Base-by-base conservation (phyloP, 768 basidiomycete species). In the Glaciozyma antarctica region DNA sequence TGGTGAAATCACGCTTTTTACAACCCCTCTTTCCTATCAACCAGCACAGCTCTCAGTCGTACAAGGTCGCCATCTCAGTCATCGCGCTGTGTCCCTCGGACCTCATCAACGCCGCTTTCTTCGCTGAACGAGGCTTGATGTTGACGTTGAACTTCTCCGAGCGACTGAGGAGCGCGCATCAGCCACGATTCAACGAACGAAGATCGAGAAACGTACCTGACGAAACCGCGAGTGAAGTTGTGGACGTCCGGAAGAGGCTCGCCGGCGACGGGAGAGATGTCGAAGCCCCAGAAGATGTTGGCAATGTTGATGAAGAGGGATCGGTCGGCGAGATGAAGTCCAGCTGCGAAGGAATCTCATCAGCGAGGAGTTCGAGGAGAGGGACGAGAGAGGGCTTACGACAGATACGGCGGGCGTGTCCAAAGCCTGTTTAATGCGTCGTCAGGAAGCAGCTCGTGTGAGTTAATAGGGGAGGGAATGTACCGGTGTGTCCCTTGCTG, bases 221-320 rank as follows among this genome's bases (percentile, higher is more conserved):
- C 55, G 38, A 56, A 56, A 3, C 55, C 55, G 3, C 22, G 34
- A 5, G 55, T n/a, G 21, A 34, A 56, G 38, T 56, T 56, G 55
- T n/a, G 21, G 3, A 41, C 22, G 22, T 56, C 55, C 10, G 55
- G 55, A n/a, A 22, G 55, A 12, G 55, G 38, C 38, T 56, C 55
- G 17, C 38, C 38, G 16, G 30, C 10, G 4, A 38, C 38, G 38
- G 55, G 34, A n/a, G 34, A 38, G 53, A 69, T 53, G 43, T 57
- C 44, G 58, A 69, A 69, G 19, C 65, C 54, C 68, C 68, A 69
- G 10, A 67, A 51, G 1, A 69, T 32, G 9, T 41, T 62, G 5
- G 68, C 41, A 28, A 59, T 48, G 17, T 24, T 41, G 38, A 64
- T 60, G 38, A 22, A 30, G n/a, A 64, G 47, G 2, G 47, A 41